These are phyloP conservation scores for Thielaviopsis populi DNA, from an alignment of 2,329 filamentous ascomycete genomes.

Conservation along the genomic window DNA sequence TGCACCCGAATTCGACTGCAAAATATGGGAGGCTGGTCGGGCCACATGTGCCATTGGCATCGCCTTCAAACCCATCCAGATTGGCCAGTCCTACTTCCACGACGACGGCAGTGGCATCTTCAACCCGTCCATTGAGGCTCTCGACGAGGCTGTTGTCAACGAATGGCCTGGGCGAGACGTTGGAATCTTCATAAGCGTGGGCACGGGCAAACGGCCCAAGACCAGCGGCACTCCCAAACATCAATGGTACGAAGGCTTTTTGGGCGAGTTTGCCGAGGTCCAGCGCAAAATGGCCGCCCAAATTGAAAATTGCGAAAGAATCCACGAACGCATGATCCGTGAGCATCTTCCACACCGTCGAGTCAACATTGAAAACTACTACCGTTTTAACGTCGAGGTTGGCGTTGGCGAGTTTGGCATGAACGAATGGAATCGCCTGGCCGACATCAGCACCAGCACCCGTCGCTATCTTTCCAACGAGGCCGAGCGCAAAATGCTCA, in stretches of 20 bases:
- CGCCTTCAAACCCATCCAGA: conserved; percentile 89
- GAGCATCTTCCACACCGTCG: conserved; percentile 63
- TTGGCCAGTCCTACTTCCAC: conserved; percentile 86
- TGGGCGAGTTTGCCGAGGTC: conserved; percentile 86
- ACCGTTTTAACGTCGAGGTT: conserved; percentile 89
- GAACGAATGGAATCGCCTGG: conserved; percentile 94
- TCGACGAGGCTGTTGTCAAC: conserved; percentile 82
- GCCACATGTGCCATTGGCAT: conserved; percentile 85
- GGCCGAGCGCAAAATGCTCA: conserved; percentile 62
- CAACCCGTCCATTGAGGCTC: conserved; percentile 69
- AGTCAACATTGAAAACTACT: conserved; percentile 82
- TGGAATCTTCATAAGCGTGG: conserved; percentile 81
- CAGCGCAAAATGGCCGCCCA: conserved; percentile 62
- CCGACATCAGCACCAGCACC: conserved; percentile 87
- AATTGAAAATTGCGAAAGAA: conserved; percentile 88
- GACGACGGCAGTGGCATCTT: conserved; percentile 86
- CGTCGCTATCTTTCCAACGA: conserved; percentile 62
- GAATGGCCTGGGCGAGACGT: conserved; percentile 93
- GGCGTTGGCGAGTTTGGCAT: conserved; percentile 95
- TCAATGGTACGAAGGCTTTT: conserved; percentile 91
- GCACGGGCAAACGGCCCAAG: conserved; percentile 70
- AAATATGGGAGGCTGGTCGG: conserved; percentile 90
- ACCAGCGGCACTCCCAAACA: conserved; percentile 47
- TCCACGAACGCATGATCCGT: conserved; percentile 70
- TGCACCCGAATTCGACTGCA: conserved; percentile 80